Conservation (phyloP, 2,329 filamentous ascomycete genomes). For the Claviceps humidiphila region DNA sequence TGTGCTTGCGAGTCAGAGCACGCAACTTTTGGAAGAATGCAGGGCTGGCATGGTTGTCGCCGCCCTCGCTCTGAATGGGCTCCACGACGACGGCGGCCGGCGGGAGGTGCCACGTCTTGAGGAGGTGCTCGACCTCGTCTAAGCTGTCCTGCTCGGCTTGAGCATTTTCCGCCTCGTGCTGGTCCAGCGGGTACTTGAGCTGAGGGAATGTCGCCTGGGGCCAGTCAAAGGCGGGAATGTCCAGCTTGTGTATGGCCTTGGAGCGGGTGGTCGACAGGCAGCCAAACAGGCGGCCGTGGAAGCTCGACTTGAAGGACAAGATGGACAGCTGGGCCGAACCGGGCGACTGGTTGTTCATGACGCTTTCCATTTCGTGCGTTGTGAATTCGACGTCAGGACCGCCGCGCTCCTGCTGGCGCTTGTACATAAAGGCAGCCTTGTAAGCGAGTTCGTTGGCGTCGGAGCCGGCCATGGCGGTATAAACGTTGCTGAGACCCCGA, state of each 20-base stretch:
- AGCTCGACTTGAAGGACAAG: slow-evolving; percentile 74
- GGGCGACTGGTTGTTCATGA: slow-evolving; percentile 70
- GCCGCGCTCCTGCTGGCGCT: slow-evolving; percentile 67
- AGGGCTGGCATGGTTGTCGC: slow-evolving; percentile 85
- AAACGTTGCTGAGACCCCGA: slow-evolving; percentile 74
- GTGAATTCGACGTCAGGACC: slow-evolving; percentile 68
- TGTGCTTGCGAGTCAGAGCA: slow-evolving; percentile 62
- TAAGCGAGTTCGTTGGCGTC: slow-evolving; percentile 91
- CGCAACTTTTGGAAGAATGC: slow-evolving; percentile 78
- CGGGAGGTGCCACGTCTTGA: slow-evolving; percentile 65
- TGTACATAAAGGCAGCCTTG: slow-evolving; percentile 94
- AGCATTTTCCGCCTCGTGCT: slow-evolving; percentile 69
- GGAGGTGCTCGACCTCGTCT: slow-evolving; percentile 69
- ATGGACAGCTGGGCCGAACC: slow-evolving; percentile 69
- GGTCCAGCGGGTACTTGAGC: slow-evolving; percentile 76
- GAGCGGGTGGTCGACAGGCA: slow-evolving; percentile 78
- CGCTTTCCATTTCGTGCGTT: slow-evolving; percentile 55
- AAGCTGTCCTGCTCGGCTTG: slow-evolving; percentile 68
- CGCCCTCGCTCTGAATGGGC: slow-evolving; percentile 86
- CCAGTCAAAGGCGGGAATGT: slow-evolving; percentile 93
- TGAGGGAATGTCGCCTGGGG: slow-evolving; percentile 76
- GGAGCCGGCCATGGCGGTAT: slow-evolving; percentile 78
- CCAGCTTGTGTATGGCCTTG: slow-evolving; percentile 89
- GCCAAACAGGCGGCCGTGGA: slow-evolving; percentile 85
- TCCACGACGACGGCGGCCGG: slow-evolving; percentile 76